Percentiles rank a stretch among this genome's conserved stretches.
phyloP scores from a whole-genome alignment of 306 rosid species.

The Prunus campanulata region DNA sequence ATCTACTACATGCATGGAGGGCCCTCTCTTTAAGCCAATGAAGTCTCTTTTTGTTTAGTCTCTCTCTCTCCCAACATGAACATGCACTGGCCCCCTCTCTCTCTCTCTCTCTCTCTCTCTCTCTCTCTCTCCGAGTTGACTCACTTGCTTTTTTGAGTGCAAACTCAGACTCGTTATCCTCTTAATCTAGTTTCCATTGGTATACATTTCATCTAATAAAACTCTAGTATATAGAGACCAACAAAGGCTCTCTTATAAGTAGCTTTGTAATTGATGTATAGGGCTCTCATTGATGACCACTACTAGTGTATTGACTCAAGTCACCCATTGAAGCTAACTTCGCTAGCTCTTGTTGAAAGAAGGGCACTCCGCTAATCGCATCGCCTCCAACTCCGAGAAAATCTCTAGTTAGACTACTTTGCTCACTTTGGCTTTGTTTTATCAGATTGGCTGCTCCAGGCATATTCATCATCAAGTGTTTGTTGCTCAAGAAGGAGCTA shows the following conservation, averaged over 20 bases:
- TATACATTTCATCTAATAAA: constrained; percentile 20
- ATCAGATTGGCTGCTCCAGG: too few species aligned
- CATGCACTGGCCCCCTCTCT: constrained; percentile 38
- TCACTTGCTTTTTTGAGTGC: constrained; percentile 14
- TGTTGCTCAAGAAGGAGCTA: constrained; percentile 22
- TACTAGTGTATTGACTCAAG: constrained; percentile 31
- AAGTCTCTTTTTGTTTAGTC: background rate
- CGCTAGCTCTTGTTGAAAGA: constrained; percentile 55
- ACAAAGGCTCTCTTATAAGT: constrained; percentile 2
- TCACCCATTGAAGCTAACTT: constrained; percentile 51
- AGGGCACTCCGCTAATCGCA: constrained; percentile 1
- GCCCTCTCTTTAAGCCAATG: constrained; percentile 6
- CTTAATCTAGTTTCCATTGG: constrained; percentile 5
- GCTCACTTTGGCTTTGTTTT: constrained; percentile 20
- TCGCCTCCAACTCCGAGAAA: constrained; percentile 79
- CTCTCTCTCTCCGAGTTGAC: constrained; percentile 26
- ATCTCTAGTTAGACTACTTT: constrained; percentile 63
- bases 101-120: constrained; percentile 19
- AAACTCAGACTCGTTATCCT: constrained; percentile 15
- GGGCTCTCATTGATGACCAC: constrained; percentile 29
- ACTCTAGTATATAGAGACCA: constrained; percentile 20
- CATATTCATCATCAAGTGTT: constrained; percentile 8
- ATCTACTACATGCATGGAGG: constrained; percentile 36
- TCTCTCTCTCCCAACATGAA: constrained; percentile 37
- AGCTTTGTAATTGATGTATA: background rate